A percentile compares a stretch with the other conserved stretches of the same genome.
Conservation (phyloP, 176 grass and related monocot genomes). For the Carex myosuroides region DNA sequence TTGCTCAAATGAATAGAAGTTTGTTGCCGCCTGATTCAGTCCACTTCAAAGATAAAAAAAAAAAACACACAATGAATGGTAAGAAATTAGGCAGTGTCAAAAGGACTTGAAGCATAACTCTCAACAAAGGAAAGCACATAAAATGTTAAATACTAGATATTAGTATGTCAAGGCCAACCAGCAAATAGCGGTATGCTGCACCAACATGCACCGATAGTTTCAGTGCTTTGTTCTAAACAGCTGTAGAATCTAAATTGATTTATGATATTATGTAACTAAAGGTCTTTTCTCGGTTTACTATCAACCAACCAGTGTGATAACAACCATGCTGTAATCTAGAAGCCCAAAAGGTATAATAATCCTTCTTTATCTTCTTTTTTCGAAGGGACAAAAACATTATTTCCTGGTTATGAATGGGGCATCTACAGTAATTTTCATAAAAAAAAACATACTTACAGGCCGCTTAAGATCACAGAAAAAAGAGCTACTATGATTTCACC, state of each 20-base stretch:
- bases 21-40: constrained; percentile 98
- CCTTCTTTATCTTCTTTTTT: not conserved
- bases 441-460: constrained; percentile 63
- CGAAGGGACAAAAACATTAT: not conserved
- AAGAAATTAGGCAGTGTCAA: not conserved
- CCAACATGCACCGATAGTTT: not conserved
- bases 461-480: constrained; percentile 92
- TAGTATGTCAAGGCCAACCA: not conserved
- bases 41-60: constrained; percentile 48
- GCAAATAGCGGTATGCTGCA: not conserved
- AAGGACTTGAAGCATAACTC: not conserved
- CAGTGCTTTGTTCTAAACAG: not conserved
- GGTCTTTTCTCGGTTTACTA: not conserved
- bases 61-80: not conserved
- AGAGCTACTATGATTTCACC: constrained; percentile 92
- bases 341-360: not conserved
- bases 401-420: not conserved
- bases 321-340: not conserved
- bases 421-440: not conserved
- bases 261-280: not conserved
- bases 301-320: not conserved
- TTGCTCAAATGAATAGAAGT: constrained; percentile 99
- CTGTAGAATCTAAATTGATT: not conserved
- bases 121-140: not conserved
- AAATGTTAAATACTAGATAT: not conserved